phyloP scores from a whole-genome alignment of 768 basidiomycete species.

The Tricholoma matsutake region DNA sequence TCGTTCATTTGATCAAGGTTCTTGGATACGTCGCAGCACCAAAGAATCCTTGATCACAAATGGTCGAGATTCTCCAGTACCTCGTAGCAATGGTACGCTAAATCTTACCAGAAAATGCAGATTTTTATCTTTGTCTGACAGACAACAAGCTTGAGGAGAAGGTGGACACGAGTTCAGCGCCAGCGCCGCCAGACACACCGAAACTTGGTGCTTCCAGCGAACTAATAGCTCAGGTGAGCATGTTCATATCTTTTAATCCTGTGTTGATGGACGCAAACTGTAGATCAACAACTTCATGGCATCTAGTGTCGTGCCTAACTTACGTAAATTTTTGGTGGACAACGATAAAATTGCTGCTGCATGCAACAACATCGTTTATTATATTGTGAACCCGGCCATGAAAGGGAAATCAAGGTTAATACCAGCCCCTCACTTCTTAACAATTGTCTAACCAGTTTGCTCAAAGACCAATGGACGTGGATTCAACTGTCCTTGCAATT shows the following conservation, averaged over 20 bases:
- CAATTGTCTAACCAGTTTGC: conserved; percentile 8
- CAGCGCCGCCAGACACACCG: conserved; percentile 32
- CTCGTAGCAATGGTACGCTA: conserved; percentile 45
- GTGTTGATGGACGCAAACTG: background rate
- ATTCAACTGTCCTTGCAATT: conserved; percentile 60
- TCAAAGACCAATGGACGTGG: conserved; percentile 76
- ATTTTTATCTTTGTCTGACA: conserved; percentile 7
- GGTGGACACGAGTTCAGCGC: conserved; percentile 39
- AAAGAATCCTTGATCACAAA: conserved; percentile 61
- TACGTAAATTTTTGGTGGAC: conserved; percentile 80
- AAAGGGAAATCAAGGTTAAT: conserved; percentile 71
- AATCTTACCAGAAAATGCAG: background rate
- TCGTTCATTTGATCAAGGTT: conserved; percentile 68
- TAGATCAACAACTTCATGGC: conserved; percentile 77
- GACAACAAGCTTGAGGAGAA: conserved; percentile 65
- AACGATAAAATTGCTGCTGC: conserved; percentile 77
- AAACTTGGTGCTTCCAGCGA: conserved; percentile 39
- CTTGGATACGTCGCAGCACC: conserved; percentile 71
- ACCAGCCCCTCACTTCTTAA: background rate
- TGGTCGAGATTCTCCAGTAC: conserved; percentile 70
- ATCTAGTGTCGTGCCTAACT: conserved; percentile 60
- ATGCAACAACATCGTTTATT: conserved; percentile 82
- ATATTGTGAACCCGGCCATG: conserved; percentile 77
- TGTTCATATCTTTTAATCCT: conserved; percentile 4
- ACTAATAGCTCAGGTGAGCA: conserved; percentile 43